These are phyloP conservation scores for Fomitopsis betulina DNA, from an alignment of 1,284 basidiomycete genomes.

Conservation along the genomic window DNA sequence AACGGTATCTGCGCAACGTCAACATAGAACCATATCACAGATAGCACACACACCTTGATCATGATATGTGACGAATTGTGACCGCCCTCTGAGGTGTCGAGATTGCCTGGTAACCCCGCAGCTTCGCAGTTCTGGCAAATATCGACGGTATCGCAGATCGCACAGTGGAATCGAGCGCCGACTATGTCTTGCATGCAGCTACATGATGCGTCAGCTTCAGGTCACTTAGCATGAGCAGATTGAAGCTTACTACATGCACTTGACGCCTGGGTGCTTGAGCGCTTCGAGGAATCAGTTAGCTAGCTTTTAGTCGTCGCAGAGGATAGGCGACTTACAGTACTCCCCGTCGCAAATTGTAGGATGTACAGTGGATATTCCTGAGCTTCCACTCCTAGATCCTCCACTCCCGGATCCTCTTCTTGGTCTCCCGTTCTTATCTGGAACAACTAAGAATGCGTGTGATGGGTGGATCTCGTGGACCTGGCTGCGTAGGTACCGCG, in stretches of 20 bases:
- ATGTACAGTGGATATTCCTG: conserved; percentile 10
- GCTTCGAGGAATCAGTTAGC: conserved; percentile 35
- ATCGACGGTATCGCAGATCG: conserved; percentile 77
- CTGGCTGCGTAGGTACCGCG: conserved; percentile 37
- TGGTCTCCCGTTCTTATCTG: conserved; percentile 44
- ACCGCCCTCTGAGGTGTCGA: conserved; percentile 70
- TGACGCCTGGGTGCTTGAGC: conserved; percentile 66
- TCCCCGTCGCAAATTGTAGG: conserved; percentile 45
- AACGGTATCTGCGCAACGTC: conserved; percentile 64
- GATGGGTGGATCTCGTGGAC: conserved; percentile 88
- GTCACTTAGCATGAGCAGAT: not conserved
- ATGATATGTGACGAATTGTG: conserved; percentile 84
- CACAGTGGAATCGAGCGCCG: conserved; percentile 87
- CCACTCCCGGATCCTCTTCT: not conserved
- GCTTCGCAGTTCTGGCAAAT: conserved; percentile 90
- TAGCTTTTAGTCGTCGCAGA: not conserved
- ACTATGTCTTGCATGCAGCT: conserved; percentile 88
- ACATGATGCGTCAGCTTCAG: conserved; percentile 4
- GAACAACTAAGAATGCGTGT: conserved; percentile 78
- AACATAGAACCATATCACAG: not conserved
- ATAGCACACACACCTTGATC: conserved; percentile 65
- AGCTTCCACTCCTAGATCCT: too few relatives aligned
- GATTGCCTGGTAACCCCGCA: conserved; percentile 74
- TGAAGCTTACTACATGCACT: conserved; percentile 68
- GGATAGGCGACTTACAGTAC: conserved; percentile 44